A percentile compares a stretch with the other conserved stretches of the same genome.
Conservation (phyloP, 768 basidiomycete species). For the Inosperma sp. region DNA sequence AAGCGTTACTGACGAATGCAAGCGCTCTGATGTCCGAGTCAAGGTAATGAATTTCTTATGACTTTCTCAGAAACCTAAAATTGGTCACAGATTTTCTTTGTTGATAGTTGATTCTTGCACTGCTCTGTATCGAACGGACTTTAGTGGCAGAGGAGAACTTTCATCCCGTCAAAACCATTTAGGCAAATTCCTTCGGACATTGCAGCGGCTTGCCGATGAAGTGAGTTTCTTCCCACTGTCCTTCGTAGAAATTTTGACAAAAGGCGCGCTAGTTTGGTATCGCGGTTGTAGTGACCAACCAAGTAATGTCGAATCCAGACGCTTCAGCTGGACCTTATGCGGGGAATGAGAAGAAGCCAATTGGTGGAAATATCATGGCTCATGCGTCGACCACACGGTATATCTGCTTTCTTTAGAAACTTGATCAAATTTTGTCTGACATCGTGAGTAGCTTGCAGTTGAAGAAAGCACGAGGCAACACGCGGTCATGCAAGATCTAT, state of each 20-base stretch:
- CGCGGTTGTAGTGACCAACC: slow-evolving; percentile 95
- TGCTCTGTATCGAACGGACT: slow-evolving; percentile 92
- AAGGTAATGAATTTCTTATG: slow-evolving; percentile 46
- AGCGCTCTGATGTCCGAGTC: slow-evolving; percentile 99
- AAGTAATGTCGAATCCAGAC: slow-evolving; percentile 99
- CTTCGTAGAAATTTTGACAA: slow-evolving; percentile 10
- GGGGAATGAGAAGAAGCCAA: slow-evolving; percentile 94
- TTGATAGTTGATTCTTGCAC: slow-evolving; percentile 97
- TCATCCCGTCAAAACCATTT: slow-evolving; percentile 94
- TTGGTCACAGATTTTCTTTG: slow-evolving; percentile 74
- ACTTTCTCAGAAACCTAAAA: slow-evolving; percentile 1
- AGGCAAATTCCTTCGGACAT: slow-evolving; percentile 89
- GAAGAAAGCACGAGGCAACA: slow-evolving; percentile 87
- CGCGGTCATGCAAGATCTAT: slow-evolving; percentile 93
- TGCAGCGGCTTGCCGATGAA: slow-evolving; percentile 95
- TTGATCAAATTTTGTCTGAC: slow-evolving; percentile 11
- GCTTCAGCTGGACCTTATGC: slow-evolving; percentile 85
- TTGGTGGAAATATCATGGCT: slow-evolving; percentile 98
- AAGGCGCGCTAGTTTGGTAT: slow-evolving; percentile 74
- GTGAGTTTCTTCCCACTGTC: slow-evolving; percentile 37
- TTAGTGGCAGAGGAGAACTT: slow-evolving; percentile 90
- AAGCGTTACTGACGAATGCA: slow-evolving; percentile 81
- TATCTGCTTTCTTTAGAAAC: slow-evolving; percentile 15
- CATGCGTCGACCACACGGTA: slow-evolving; percentile 97
- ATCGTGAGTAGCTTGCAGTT: slow-evolving; percentile 63